A percentile compares a stretch with the other conserved stretches of the same genome.
Conservation (phyloP, 225 moss, liverwort and hornwort species). For the Polytrichum commune region DNA sequence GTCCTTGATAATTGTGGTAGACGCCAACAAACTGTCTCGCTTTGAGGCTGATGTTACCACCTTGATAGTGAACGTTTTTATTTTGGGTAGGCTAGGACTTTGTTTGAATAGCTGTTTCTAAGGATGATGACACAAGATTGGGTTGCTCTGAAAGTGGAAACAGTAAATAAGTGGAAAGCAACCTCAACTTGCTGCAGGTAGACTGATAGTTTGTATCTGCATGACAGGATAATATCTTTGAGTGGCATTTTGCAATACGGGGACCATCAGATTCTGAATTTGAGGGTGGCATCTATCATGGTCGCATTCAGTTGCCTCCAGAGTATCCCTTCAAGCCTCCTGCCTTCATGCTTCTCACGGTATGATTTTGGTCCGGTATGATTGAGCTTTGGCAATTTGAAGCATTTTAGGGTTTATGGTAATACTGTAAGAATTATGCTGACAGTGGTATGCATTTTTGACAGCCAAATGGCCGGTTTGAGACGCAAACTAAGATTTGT, state of each 20-base stretch:
- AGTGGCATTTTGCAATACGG: slow-evolving; percentile 98
- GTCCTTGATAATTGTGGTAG: too few species aligned
- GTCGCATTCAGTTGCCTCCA: slow-evolving; percentile 97
- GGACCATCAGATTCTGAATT: slow-evolving; percentile 98
- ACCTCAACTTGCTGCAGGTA: background rate
- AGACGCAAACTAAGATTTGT: slow-evolving; percentile 97
- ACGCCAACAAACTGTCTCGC: too few species aligned
- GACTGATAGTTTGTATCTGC: slow-evolving; percentile 19
- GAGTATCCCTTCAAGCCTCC: slow-evolving; percentile 99
- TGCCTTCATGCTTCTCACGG: slow-evolving; percentile 92
- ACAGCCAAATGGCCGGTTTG: slow-evolving; percentile 92
- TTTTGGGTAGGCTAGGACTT: too few species aligned
- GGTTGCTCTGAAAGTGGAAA: too few species aligned
- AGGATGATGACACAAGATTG: too few species aligned
- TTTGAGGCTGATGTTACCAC: too few species aligned
- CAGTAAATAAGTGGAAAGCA: too few species aligned
- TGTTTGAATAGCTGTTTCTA: too few species aligned
- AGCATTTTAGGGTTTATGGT: slow-evolving; percentile 1
- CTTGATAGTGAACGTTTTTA: too few species aligned
- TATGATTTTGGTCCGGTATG: slow-evolving; percentile 10
- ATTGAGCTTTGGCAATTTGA: background rate
- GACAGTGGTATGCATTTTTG: slow-evolving; percentile 16
- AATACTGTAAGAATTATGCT: background rate
- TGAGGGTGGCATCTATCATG: slow-evolving; percentile 96
- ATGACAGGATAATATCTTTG: slow-evolving; percentile 88